These are phyloP conservation scores for Aureobasidium sp. DNA, from an alignment of 2,329 filamentous ascomycete genomes.

Conservation along the genomic window DNA sequence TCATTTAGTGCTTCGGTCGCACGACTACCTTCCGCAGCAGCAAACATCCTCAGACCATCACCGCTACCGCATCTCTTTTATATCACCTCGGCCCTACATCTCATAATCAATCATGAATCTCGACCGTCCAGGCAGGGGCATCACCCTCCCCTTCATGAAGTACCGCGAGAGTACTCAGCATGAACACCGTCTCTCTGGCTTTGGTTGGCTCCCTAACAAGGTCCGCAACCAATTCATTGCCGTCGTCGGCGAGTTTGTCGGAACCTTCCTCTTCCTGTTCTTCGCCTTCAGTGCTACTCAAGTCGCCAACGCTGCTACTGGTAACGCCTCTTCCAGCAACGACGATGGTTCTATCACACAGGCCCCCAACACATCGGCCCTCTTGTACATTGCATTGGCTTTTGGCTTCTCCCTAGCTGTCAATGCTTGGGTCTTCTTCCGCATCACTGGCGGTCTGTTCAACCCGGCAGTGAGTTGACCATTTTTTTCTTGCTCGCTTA, in stretches of 20 bases:
- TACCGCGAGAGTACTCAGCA: conserved; percentile 7
- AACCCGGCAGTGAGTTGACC: conserved; percentile 24
- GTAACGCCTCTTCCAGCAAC: conserved; percentile 7
- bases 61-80: neutral
- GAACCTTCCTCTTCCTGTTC: conserved; percentile 38
- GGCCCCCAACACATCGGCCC: conserved; percentile 25
- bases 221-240: conserved; percentile 32
- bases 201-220: conserved; percentile 36
- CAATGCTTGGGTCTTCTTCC: conserved; percentile 38
- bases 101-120: conserved; percentile 28
- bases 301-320: conserved; percentile 30
- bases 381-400: conserved; percentile 31
- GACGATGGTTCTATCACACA: conserved; percentile 19
- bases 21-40: neutral
- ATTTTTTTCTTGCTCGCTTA: no score
- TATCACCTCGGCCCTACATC: neutral
- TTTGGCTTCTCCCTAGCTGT: conserved; percentile 37
- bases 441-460: conserved; percentile 31
- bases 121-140: conserved; percentile 26
- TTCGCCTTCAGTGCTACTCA: conserved; percentile 32
- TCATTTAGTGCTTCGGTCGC: neutral
- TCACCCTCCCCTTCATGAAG: conserved; percentile 32
- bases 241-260: conserved; percentile 37
- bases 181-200: conserved; percentile 30
- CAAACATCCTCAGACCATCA: neutral